phyloP scores from a whole-genome alignment of 306 rosid species.

The Trifolium repens region DNA sequence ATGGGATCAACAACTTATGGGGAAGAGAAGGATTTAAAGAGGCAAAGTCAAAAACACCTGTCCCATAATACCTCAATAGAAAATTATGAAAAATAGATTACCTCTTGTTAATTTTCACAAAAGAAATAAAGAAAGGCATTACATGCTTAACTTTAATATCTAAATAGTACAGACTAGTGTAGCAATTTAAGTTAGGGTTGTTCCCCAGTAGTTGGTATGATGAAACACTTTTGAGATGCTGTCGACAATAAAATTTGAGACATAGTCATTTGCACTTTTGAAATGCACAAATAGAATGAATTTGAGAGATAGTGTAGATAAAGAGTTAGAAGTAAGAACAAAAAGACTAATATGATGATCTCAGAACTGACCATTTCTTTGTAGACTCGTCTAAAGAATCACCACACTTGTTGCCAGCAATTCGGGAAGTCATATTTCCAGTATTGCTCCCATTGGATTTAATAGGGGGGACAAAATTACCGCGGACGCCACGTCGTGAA shows the following conservation, averaged over 20 bases:
- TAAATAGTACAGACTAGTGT: slow-evolving; percentile 4
- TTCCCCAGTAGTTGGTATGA: slow-evolving; percentile 20
- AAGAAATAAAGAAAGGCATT: slow-evolving; percentile 20
- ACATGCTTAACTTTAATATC: slow-evolving; percentile 2
- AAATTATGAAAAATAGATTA: not conserved
- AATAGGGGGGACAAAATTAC: slow-evolving; percentile 92
- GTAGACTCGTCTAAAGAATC: slow-evolving; percentile 83
- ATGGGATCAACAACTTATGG: slow-evolving; percentile 23
- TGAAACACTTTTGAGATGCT: slow-evolving; percentile 15
- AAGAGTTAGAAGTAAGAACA: slow-evolving; percentile 32
- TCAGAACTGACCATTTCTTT: slow-evolving; percentile 80
- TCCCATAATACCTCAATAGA: slow-evolving; percentile 2
- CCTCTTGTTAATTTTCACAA: slow-evolving; percentile 20
- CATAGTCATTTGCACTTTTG: not conserved
- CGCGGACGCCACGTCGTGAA: slow-evolving; percentile 79
- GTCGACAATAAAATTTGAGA: slow-evolving; percentile 15
- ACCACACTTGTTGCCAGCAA: slow-evolving; percentile 72
- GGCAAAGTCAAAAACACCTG: not conserved
- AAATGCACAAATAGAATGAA: slow-evolving; percentile 14
- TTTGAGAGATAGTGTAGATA: slow-evolving; percentile 28
- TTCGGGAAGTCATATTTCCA: slow-evolving; percentile 68
- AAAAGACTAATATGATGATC: slow-evolving; percentile 18
- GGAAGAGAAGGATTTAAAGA: slow-evolving; percentile 4
- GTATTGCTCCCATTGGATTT: slow-evolving; percentile 66
- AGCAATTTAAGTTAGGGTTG: slow-evolving; percentile 21